Evolutionary conservation across 2,329 filamentous ascomycete species (phyloP), one percentile per base, ranked within the genome.

Genomic region (Penicillium frequentans): DNA sequence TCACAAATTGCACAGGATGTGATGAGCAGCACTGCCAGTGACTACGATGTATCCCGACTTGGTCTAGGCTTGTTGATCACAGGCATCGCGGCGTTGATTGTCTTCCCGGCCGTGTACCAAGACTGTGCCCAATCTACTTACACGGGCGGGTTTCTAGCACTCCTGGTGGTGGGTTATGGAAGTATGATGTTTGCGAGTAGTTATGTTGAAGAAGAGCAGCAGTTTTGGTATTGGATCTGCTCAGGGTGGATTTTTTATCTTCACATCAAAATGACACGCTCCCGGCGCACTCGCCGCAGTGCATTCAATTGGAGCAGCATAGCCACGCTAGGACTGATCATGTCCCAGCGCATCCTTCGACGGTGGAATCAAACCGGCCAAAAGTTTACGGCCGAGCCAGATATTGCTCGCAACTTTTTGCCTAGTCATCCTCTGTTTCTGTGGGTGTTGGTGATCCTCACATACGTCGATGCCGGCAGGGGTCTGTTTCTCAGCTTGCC

Each of bases 311-410:
- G 42, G 31, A 37, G 52, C 13, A 64, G 51, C 33, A 44, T 66
- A 16, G 63, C 60, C n/a, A 64, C 72, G 13, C 39, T 83, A 14
- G 66, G 82, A 31, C 78, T 90, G 0, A 79, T 93, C 8, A 67
- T 81, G 1, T 75, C 85, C 8, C 83, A 90, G 52, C 84, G 93
- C 35, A 66, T 96, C 2, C 78, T 86, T 37, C 81, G 91, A 44
- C 84, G 89, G 55, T 99, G 93, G 93, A 98, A 98, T 69, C 95
- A 98, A 73, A 98, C 95, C 0, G 95, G 95, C 5, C 93, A 98
- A 70, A 99, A 99, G 73, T 93, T 91, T 66, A 89, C 95, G 1
- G 93, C 93, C n/a, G 89, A 88, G 39, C 86, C 91, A 26, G 95
- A 98, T 68, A 90, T 98, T 46, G 90, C 90, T 60, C 90, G 89